Conservation (phyloP, 2,329 filamentous ascomycete species). For the Aspergillus transmontanensis region DNA sequence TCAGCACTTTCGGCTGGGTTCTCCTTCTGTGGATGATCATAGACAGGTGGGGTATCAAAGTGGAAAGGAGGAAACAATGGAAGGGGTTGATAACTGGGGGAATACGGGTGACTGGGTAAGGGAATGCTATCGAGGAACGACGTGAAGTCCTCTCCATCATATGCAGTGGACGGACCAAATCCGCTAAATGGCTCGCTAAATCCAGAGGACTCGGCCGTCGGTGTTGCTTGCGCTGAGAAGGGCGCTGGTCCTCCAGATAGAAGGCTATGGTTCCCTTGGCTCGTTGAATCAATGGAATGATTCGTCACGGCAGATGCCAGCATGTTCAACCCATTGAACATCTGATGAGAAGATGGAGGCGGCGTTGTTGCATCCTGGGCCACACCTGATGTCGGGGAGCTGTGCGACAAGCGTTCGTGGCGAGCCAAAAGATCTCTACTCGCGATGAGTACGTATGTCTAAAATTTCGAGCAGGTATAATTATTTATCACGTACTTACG, state of each 20-base stretch:
- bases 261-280: constrained; percentile 1
- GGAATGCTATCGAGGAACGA: constrained; percentile 39
- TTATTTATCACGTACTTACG: constrained; percentile 28
- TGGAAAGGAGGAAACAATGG: constrained; percentile 34
- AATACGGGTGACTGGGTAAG: constrained; percentile 36
- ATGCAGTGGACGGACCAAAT: constrained; percentile 24
- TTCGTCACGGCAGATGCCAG: constrained; percentile 32
- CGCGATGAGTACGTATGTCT: constrained; percentile 6
- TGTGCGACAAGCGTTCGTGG: constrained; percentile 35
- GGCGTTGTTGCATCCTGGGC: constrained; percentile 1
- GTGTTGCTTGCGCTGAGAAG: constrained; percentile 12
- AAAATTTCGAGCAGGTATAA: not conserved
- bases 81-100: constrained; percentile 36
- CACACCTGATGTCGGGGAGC: constrained; percentile 17
- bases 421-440: constrained; percentile 35
- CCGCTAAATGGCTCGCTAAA: constrained; percentile 27
- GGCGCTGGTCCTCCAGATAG: constrained; percentile 15
- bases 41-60: constrained; percentile 27
- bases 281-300: constrained; percentile 17
- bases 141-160: constrained; percentile 38
- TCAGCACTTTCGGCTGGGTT: constrained; percentile 15
- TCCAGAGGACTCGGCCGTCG: constrained; percentile 18
- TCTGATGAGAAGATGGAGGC: constrained; percentile 22
- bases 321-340: constrained; percentile 30
- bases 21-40: constrained; percentile 23